Evolutionary conservation across 1,284 basidiomycete genomes (phyloP), one percentile per base, ranked within the genome.

Genomic region (Waitea zeae): DNA sequence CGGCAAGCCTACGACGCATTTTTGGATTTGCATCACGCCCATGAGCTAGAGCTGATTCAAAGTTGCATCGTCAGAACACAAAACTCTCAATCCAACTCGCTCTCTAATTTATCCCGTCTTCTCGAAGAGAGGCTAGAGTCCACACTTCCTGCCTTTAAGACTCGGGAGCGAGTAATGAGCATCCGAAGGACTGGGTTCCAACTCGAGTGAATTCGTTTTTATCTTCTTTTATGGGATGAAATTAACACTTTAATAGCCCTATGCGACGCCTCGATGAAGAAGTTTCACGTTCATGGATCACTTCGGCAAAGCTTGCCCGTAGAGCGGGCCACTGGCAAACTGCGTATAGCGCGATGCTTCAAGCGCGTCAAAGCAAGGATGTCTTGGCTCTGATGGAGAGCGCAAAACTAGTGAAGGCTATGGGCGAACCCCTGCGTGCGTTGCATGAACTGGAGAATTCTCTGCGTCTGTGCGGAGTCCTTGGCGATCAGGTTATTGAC

Each of bases 261-360:
- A n/a, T n/a, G 7, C 24, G 24, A 26, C 24, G n/a, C n/a, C 24
- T 26, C 24, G n/a, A 26, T 26, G n/a, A n/a, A n/a, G 76, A 83
- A 43, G 72, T 90, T 22, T 83, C 87, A 2, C 67, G 69, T 34
- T 74, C 86, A 1, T 99, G 95, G 95, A 70, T 98, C 12, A 65
- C 74, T 13, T 96, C 86, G 38, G 82, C 92, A 12, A 97, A 95
- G 51, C 90, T 92, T 39, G 93, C 95, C 11, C 67, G 95, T 34
- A 96, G 95, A 50, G 86, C 90, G 0, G 83, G 86, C 0, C 93
- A 98, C 52, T 79, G 75, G 60, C 95, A 98, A 58, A 96, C 93
- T 0, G 90, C 95, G 2, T 99, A 98, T 51, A 96, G 86, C 47
- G 92, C 95, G 1, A 76, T 88, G 36, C 65, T 99, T 1, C 95